These are phyloP conservation scores for Cystofilobasidium ferigula DNA, from an alignment of 768 basidiomycete genomes.

Conservation along the genomic window DNA sequence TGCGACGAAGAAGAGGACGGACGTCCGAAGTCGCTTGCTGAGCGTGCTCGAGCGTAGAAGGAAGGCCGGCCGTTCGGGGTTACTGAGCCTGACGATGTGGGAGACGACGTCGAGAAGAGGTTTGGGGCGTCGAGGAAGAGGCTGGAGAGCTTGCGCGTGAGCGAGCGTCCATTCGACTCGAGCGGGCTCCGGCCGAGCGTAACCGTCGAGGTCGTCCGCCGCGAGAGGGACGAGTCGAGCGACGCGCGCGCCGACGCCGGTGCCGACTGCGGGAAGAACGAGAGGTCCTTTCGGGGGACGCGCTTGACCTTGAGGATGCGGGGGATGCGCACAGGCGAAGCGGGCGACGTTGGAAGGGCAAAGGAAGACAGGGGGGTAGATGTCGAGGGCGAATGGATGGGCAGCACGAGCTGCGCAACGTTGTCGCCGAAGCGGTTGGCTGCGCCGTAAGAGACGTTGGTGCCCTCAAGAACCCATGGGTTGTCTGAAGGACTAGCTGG, in stretches of 20 bases:
- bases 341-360: not conserved
- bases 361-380: not conserved
- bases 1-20: not conserved
- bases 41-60: not conserved
- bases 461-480: not conserved
- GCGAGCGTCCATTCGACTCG: not conserved
- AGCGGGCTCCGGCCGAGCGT: not conserved
- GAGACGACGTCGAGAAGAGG: not conserved
- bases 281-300: slow-evolving; percentile 16
- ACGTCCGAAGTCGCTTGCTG: not conserved
- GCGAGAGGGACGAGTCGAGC: slow-evolving; percentile 9
- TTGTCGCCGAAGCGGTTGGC: not conserved
- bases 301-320: not conserved
- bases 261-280: slow-evolving; percentile 23
- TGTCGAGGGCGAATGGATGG: not conserved
- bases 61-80: not conserved
- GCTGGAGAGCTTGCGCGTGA: not conserved
- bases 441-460: not conserved
- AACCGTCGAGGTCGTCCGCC: not conserved
- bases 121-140: not conserved
- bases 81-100: not conserved
- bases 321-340: not conserved
- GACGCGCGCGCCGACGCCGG: not conserved
- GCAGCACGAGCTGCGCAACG: not conserved
- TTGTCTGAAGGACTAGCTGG: no score